These are phyloP conservation scores for Monoraphidium neglectum DNA, from an alignment of 139 green algal genomes.

Conservation along the genomic window DNA sequence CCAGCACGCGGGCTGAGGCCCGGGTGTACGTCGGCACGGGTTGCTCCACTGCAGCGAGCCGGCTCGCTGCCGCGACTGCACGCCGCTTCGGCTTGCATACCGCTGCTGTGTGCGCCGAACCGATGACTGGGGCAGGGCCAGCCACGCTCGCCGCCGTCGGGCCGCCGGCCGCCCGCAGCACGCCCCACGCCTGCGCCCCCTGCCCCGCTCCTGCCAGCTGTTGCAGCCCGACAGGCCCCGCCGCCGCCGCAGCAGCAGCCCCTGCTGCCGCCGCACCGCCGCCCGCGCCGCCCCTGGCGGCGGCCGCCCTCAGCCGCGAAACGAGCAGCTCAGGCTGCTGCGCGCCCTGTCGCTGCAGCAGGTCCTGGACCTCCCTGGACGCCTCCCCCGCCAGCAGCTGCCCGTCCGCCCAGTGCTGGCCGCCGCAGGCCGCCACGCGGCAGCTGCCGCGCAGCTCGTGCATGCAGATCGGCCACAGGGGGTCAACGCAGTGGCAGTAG, in stretches of 20 bases:
- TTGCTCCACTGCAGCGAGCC: no score
- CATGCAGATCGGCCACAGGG: constrained; percentile 48
- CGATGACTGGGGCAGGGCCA: neutral
- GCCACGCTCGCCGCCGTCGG: no score
- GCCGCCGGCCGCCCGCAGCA: no score
- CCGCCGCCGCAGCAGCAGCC: neutral
- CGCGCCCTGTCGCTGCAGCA: constrained; percentile 10
- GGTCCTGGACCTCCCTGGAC: neutral
- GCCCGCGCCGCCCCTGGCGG: no score
- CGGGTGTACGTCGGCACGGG: no score
- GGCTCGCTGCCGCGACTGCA: no score
- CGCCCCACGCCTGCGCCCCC: no score
- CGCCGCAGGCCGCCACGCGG: constrained; percentile 30
- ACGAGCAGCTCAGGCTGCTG: neutral
- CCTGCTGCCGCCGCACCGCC: neutral
- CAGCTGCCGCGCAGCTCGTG: constrained; percentile 45
- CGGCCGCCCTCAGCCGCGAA: no score
- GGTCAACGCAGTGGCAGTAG: constrained; percentile 36
- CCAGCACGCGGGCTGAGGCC: no score
- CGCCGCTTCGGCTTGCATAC: no score
- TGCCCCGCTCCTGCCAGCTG: no score
- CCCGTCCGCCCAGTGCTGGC: constrained; percentile 34
- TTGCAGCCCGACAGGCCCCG: no score
- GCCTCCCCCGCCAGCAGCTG: neutral
- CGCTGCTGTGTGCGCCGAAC: neutral